Evolutionary conservation across 1,284 basidiomycete genomes (phyloP).

Genomic region (Rhizopogon hawkerae): DNA sequence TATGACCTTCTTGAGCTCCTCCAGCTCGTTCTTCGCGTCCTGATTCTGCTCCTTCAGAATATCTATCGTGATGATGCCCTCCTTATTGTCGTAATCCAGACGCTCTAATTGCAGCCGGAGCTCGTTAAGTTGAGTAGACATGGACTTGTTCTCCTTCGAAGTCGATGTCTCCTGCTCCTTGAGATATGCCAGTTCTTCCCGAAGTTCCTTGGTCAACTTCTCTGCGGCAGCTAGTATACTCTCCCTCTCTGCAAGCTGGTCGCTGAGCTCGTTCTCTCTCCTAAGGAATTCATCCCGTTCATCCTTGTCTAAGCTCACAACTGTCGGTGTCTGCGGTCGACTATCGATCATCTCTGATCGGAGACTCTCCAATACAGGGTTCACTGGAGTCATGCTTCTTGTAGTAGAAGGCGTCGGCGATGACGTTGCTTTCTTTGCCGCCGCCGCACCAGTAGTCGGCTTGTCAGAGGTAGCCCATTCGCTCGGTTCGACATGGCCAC

Average conservation of each 20-base stretch:
- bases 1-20: slow-evolving; percentile 81
- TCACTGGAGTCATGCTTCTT: slow-evolving; percentile 76
- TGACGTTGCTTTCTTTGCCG: slow-evolving; percentile 55
- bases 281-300: slow-evolving; percentile 96
- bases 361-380: slow-evolving; percentile 70
- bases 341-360: slow-evolving; percentile 62
- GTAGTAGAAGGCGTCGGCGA: slow-evolving; percentile 54
- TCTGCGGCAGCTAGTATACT: slow-evolving; percentile 65
- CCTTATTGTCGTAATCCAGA: slow-evolving; percentile 93
- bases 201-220: slow-evolving; percentile 77
- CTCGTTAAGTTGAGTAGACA: slow-evolving; percentile 88
- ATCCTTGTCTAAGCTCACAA: slow-evolving; percentile 85
- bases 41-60: slow-evolving; percentile 92
- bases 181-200: slow-evolving; percentile 78
- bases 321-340: slow-evolving; percentile 80
- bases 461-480: slow-evolving; percentile 78
- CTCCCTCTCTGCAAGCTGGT: slow-evolving; percentile 90
- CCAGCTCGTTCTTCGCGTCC: slow-evolving; percentile 83
- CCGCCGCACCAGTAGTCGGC: slow-evolving; percentile 31
- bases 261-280: slow-evolving; percentile 94
- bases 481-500: slow-evolving; percentile 77
- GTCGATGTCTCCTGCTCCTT: slow-evolving; percentile 83
- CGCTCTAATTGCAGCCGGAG: slow-evolving; percentile 87
- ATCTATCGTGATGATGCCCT: slow-evolving; percentile 90
- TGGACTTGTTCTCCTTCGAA: slow-evolving; percentile 83